Evolutionary conservation across 2,329 filamentous ascomycete genomes (phyloP), one percentile per base, ranked within the genome.

Genomic region (Diplodia intermedia): DNA sequence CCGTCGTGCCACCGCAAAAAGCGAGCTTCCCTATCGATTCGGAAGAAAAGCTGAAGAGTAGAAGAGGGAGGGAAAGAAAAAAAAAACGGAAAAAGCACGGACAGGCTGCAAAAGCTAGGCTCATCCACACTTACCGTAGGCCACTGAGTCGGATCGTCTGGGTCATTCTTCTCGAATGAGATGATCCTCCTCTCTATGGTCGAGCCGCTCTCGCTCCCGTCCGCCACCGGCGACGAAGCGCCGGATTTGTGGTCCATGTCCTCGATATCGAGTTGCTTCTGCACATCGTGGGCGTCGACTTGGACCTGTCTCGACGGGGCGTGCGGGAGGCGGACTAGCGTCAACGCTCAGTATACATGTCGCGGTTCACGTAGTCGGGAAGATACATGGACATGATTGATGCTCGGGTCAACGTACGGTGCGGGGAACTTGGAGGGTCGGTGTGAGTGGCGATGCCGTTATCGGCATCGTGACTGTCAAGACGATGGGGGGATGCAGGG

Each of bases 101-200:
- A 31, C 29, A 18, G 40, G 23, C 31, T 14, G 20, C 14, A 12
- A 3, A 1, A 8, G 23, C 15, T n/a, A 8, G 31, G 31, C 33
- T 8, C 36, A 31, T n/a, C 12, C 4, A 14, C 31, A 70, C 73
- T 56, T 73, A 78, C 76, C 50, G 68, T 70, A n/a, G 73, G 72
- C 79, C 80, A 83, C 63, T 82, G 82, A 67, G 82, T 79, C 1
- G 81, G 81, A 63, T 81, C 78, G 0, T 75, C 75, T 15, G 76
- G 77, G 69, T 83, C 81, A 26, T 75, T 76, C 40, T 77, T 73
- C 31, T 71, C 73, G 69, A 83, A 83, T 1, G 75, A 74, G 5
- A 83, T 73, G 26, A 80, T 73, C 6, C 70, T 77, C 63, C 71
- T 74, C 31, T 53, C 23, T n/a, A 29, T 18, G 8, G 23, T 26